phyloP scores from a whole-genome alignment of 176 grass and related monocot species.

The Tillandsia fasciculata region DNA sequence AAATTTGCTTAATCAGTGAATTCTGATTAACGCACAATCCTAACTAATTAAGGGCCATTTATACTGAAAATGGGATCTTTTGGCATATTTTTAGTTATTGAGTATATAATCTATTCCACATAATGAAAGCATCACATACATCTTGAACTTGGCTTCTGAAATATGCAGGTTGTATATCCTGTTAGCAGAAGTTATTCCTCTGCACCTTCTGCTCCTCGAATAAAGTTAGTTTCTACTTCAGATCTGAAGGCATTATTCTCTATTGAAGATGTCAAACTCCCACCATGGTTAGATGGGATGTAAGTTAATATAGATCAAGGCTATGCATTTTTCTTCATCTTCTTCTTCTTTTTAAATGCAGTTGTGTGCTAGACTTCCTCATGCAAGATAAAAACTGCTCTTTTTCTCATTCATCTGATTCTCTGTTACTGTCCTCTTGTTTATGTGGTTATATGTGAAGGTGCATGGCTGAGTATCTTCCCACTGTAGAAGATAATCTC shows the following conservation, averaged over 20 bases:
- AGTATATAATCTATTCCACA: too few species aligned
- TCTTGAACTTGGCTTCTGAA: background rate
- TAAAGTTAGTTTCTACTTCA: constrained; percentile 72
- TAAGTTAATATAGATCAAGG: constrained; percentile 37
- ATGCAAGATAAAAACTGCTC: background rate
- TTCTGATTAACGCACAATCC: too few species aligned
- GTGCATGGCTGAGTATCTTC: constrained; percentile 86
- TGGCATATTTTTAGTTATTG: too few species aligned
- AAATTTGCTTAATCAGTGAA: too few species aligned
- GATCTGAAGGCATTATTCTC: constrained; percentile 75
- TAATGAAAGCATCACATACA: background rate
- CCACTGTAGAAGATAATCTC: constrained; percentile 57
- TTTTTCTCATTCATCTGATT: background rate
- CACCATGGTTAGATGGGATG: constrained; percentile 78
- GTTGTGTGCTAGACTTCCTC: background rate
- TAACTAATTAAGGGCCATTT: too few species aligned
- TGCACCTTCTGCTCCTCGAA: constrained; percentile 56
- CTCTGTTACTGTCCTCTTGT: constrained; percentile 7
- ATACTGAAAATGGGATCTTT: too few species aligned
- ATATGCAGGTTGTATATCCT: constrained; percentile 65
- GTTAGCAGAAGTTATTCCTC: constrained; percentile 55
- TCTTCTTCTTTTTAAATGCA: background rate
- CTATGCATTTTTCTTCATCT: background rate
- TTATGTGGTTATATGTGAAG: constrained; percentile 37
- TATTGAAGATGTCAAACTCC: constrained; percentile 76